Evolutionary conservation across 2,329 filamentous ascomycete species (phyloP), one percentile per base, ranked within the genome.

Genomic region (Anthostomella pinea): DNA sequence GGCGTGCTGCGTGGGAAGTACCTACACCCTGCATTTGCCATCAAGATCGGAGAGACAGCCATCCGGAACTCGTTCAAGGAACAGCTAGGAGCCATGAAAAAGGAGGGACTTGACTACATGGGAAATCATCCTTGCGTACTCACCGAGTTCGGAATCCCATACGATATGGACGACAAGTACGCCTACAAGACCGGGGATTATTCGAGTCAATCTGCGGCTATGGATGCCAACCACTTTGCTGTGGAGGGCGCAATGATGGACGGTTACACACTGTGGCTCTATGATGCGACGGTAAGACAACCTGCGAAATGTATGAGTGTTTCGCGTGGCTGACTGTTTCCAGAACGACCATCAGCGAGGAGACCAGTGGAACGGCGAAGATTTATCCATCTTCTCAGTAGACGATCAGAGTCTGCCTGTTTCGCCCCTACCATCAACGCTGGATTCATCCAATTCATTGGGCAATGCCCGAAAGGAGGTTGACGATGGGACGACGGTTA

Each of bases 151-250:
- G 93, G 93, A 6, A 96, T 98, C 40, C 93, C 93, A 0, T 98
- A 95, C 58, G 93, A 98, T 58, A 97, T 98, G 94, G 91, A 98
- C 56, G 83, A 95, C 49, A 90, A 95, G 64, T 75, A 93, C 56
- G 93, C 93, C 1, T 98, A 98, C 66, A 87, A 88, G 64, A 95
- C 88, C 5, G 93, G 94, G 6, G 87, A 98, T 62, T 98, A 95
- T 64, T 84, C 85, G 28, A 95, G 87, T 53, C 93, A 98, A 60
- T 86, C 85, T 21, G 81, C 87, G 2, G 93, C 93, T 6, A 83
- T 98, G 70, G 93, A 98, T 64, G 93, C 94, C 35, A 98, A 97
- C 59, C 88, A 95, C 59, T 98, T 83, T 66, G 93, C 85, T 0
- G 73, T 95, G 1, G 93, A 98, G 65, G 87, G 87, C 0, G 85